These are phyloP conservation scores for Closterium sp. DNA, from an alignment of 139 green algal species.

Conservation along the genomic window DNA sequence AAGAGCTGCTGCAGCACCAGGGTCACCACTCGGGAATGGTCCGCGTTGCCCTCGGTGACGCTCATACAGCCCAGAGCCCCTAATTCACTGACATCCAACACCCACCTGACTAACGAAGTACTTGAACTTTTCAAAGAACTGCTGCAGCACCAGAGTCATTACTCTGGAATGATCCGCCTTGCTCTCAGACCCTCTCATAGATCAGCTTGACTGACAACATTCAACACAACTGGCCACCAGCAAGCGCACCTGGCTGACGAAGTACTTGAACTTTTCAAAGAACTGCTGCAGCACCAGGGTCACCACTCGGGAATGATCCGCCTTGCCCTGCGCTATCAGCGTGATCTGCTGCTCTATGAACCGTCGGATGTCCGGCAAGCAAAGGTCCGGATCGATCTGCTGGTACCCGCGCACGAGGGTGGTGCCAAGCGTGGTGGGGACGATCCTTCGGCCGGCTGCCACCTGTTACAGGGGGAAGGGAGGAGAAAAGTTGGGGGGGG, in stretches of 20 bases:
- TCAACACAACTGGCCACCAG: neutral
- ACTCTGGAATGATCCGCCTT: conserved; percentile 65
- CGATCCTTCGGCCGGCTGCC: neutral
- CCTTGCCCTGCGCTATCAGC: conserved; percentile 76
- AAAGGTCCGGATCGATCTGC: conserved; percentile 47
- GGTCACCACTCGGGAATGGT: too few relatives aligned
- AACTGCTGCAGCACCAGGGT: conserved; percentile 37
- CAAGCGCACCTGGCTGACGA: too few relatives aligned
- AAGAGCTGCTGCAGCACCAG: conserved; percentile 1
- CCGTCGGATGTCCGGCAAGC: conserved; percentile 75
- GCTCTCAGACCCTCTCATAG: too few relatives aligned
- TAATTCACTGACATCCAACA: too few relatives aligned
- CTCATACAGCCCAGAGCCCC: too few relatives aligned
- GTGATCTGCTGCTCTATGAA: conserved; percentile 87
- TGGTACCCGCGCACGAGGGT: conserved; percentile 76
- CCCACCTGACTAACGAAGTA: neutral
- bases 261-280: conserved; percentile 33
- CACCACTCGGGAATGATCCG: conserved; percentile 62
- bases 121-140: conserved; percentile 29
- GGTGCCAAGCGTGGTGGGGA: conserved; percentile 63
- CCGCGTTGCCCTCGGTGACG: conserved; percentile 1
- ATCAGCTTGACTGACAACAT: too few relatives aligned
- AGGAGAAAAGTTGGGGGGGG: neutral
- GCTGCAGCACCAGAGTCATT: conserved; percentile 29
- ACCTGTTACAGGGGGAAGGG: neutral